Conservation (phyloP, 495 filamentous ascomycete genomes). For the Chaetomium tenue region DNA sequence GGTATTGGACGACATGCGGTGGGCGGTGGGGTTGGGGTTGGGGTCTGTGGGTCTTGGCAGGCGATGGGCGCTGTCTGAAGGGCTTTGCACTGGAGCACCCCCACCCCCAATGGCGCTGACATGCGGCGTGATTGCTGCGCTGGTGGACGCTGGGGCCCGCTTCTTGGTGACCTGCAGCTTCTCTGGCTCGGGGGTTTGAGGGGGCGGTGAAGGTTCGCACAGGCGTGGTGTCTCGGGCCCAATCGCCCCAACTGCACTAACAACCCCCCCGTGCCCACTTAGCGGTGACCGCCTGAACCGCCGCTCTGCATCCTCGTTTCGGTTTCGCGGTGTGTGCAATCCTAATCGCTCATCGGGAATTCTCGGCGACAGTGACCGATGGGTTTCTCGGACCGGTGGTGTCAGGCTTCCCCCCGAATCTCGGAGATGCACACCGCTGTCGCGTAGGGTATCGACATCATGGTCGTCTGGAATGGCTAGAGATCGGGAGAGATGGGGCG, state of each 20-base stretch:
- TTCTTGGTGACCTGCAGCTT: constrained; percentile 31
- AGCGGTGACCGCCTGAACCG: constrained; percentile 26
- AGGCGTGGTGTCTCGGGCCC: constrained; percentile 33
- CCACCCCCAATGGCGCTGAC: no score
- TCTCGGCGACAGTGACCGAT: constrained; percentile 21
- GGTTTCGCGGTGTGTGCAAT: constrained; percentile 20
- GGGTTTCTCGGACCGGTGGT: constrained; percentile 26
- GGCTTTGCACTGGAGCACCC: neutral
- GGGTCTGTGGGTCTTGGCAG: no score
- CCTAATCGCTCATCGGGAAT: constrained; percentile 7
- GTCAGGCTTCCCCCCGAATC: constrained; percentile 33
- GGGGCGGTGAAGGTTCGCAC: constrained; percentile 33
- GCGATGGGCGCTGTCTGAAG: no score
- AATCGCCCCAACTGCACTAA: neutral
- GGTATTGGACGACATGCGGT: constrained; percentile 46
- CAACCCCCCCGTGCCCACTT: constrained; percentile 3
- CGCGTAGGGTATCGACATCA: constrained; percentile 43
- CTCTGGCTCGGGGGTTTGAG: constrained; percentile 37
- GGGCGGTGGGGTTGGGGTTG: constrained; percentile 40
- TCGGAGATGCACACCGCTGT: constrained; percentile 55
- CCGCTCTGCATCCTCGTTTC: constrained; percentile 23
- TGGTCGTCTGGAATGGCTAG: constrained; percentile 25
- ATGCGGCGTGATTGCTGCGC: neutral
- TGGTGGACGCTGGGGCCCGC: constrained; percentile 20
- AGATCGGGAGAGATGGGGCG: constrained; percentile 41